Conservation (phyloP, 2,329 filamentous ascomycete species). For the Clonostachys byssicola region DNA sequence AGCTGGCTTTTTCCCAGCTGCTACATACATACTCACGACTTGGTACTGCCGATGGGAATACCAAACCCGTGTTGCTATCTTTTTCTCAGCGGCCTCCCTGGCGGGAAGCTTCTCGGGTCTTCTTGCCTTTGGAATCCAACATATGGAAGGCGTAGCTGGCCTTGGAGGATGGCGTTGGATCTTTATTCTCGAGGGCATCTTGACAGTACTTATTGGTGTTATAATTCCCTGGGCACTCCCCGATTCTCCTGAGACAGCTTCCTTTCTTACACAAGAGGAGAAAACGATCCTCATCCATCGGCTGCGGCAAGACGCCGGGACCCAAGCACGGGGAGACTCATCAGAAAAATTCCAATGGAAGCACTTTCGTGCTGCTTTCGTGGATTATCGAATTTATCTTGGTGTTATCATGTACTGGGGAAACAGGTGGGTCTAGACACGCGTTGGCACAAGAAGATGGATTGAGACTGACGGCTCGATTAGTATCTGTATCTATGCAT, state of each 20-base stretch:
- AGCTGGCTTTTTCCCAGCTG: constrained; percentile 31
- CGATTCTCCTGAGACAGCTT: constrained; percentile 6
- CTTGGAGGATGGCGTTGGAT: constrained; percentile 66
- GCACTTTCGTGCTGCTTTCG: constrained; percentile 15
- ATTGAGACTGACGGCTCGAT: neutral
- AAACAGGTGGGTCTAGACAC: constrained; percentile 11
- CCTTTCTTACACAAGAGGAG: constrained; percentile 1
- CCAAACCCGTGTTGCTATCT: constrained; percentile 14
- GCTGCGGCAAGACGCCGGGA: neutral
- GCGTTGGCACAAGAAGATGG: neutral
- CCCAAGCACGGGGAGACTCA: neutral
- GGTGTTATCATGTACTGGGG: constrained; percentile 30
- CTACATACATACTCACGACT: neutral
- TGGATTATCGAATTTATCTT: constrained; percentile 34
- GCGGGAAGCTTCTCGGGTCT: constrained; percentile 55
- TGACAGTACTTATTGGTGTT: constrained; percentile 51
- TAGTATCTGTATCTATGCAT: constrained; percentile 4
- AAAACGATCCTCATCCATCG: neutral
- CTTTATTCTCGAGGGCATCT: constrained; percentile 49
- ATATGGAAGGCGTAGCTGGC: constrained; percentile 56
- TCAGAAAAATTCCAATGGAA: constrained; percentile 2
- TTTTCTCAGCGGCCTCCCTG: constrained; percentile 16
- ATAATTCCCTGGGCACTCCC: constrained; percentile 48
- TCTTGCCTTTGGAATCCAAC: constrained; percentile 61
- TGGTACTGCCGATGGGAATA: constrained; percentile 3